Percentiles rank a stretch among this genome's conserved stretches.
Evolutionary conservation across 225 moss, liverwort and hornwort genomes (phyloP).

Genomic region (Marchantia paleacea): DNA sequence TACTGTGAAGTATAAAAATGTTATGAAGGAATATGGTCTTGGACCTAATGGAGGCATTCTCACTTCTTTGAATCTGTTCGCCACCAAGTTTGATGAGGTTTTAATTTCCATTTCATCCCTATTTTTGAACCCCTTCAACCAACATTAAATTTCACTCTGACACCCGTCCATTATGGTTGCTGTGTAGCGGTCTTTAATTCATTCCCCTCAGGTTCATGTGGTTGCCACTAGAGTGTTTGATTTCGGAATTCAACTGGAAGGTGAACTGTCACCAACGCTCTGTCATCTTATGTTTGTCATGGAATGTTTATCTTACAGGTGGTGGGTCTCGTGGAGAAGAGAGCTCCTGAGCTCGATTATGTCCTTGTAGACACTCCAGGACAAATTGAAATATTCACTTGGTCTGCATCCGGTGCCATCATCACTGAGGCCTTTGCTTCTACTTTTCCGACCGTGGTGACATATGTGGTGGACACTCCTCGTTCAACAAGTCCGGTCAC

Average conservation of each 20-base stretch:
- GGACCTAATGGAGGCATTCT: constrained; percentile 97
- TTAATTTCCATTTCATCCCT: no score
- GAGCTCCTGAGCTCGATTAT: constrained; percentile 72
- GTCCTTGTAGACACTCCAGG: constrained; percentile 97
- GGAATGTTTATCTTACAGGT: constrained; percentile 46
- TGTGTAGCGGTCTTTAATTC: background rate
- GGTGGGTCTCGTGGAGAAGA: constrained; percentile 83
- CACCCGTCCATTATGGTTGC: background rate
- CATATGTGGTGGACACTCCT: constrained; percentile 91
- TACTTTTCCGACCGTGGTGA: constrained; percentile 83
- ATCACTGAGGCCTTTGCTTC: constrained; percentile 91
- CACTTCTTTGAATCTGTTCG: constrained; percentile 89
- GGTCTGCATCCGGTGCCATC: constrained; percentile 93
- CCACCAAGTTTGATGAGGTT: constrained; percentile 93
- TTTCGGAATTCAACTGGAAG: background rate
- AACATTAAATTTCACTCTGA: background rate
- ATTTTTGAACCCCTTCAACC: no score
- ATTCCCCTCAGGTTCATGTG: background rate
- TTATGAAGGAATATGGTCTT: constrained; percentile 92
- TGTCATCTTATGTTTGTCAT: background rate
- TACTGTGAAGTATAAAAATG: constrained; percentile 98
- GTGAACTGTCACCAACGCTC: background rate
- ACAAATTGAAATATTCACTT: constrained; percentile 97
- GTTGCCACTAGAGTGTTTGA: no score
- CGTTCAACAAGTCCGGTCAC: constrained; percentile 80